phyloP scores from a whole-genome alignment of 805 yeast species.

The Spencermartinsiella europaea region DNA sequence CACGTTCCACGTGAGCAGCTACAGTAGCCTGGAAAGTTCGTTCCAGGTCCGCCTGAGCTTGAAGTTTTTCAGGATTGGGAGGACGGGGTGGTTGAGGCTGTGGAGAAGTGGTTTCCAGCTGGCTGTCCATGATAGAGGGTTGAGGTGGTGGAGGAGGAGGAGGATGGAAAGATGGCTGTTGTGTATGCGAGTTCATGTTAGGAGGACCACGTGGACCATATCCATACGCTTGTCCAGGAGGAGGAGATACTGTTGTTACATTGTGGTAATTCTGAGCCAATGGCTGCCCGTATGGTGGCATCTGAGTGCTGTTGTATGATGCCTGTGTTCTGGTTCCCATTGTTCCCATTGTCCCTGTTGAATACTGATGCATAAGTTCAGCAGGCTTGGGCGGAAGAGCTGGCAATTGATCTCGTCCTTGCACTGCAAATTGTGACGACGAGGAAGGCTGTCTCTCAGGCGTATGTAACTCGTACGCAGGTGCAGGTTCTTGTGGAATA shows the following conservation, averaged over 20 bases:
- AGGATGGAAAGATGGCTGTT: not conserved
- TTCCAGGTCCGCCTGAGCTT: conserved; percentile 24
- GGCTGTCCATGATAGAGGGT: conserved; percentile 3
- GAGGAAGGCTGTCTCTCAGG: not conserved
- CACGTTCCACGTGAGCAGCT: conserved; percentile 23
- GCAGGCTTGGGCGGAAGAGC: conserved; percentile 4
- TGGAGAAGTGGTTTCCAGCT: conserved; percentile 13
- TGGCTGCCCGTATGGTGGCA: not conserved
- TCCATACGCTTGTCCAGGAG: no score
- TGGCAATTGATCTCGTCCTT: conserved; percentile 2
- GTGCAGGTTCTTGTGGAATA: conserved; percentile 1
- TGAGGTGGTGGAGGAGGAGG: conserved; percentile 10
- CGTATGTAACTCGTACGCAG: not conserved
- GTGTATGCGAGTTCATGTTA: not conserved
- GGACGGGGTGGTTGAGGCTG: conserved; percentile 33
- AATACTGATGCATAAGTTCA: not conserved
- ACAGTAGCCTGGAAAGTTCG: conserved; percentile 24
- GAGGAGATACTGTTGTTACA: no score
- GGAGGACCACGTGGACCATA: not conserved
- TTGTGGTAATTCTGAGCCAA: not conserved
- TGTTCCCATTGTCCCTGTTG: not conserved
- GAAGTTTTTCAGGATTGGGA: conserved; percentile 35
- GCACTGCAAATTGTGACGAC: not conserved
- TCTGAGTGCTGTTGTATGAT: not conserved
- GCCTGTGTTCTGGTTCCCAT: not conserved